Evolutionary conservation across 2,329 filamentous ascomycete genomes (phyloP).

Genomic region (Leptographium flavum): DNA sequence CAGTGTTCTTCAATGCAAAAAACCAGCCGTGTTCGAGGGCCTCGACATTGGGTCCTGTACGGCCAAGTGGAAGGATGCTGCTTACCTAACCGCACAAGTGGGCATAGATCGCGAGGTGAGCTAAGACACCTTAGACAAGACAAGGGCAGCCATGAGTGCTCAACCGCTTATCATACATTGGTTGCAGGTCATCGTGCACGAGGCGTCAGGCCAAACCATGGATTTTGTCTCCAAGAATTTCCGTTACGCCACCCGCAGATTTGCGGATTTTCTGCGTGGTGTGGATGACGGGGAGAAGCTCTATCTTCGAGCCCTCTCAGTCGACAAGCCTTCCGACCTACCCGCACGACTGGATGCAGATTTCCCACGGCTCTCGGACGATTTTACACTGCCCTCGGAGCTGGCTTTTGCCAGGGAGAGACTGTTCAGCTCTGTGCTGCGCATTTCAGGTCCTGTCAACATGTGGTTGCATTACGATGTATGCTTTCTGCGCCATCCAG

Average conservation of each 20-base stretch:
- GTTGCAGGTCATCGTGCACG: constrained; percentile 58
- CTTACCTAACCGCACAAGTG: constrained; percentile 50
- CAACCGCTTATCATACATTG: not conserved
- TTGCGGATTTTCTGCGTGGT: constrained; percentile 51
- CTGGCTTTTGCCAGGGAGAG: constrained; percentile 45
- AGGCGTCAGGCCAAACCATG: constrained; percentile 51
- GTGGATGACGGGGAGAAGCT: constrained; percentile 45
- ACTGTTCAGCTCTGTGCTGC: constrained; percentile 62
- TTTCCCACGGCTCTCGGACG: constrained; percentile 52
- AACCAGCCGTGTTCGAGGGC: constrained; percentile 51
- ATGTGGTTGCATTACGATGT: constrained; percentile 90
- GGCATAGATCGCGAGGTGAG: constrained; percentile 46
- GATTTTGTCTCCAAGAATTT: constrained; percentile 79
- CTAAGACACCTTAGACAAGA: not conserved
- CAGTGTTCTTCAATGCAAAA: constrained; percentile 38
- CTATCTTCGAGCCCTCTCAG: constrained; percentile 69
- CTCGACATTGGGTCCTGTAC: constrained; percentile 55
- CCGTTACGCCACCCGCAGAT: constrained; percentile 52
- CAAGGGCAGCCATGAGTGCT: not conserved
- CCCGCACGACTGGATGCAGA: constrained; percentile 59
- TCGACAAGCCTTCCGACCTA: constrained; percentile 48
- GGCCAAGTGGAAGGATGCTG: constrained; percentile 49
- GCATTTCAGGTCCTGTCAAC: constrained; percentile 65
- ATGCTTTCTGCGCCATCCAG: constrained; percentile 14
- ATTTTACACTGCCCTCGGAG: constrained; percentile 55